phyloP scores from a whole-genome alignment of 2,329 filamentous ascomycete species.

The Aspergillus calidoustus region DNA sequence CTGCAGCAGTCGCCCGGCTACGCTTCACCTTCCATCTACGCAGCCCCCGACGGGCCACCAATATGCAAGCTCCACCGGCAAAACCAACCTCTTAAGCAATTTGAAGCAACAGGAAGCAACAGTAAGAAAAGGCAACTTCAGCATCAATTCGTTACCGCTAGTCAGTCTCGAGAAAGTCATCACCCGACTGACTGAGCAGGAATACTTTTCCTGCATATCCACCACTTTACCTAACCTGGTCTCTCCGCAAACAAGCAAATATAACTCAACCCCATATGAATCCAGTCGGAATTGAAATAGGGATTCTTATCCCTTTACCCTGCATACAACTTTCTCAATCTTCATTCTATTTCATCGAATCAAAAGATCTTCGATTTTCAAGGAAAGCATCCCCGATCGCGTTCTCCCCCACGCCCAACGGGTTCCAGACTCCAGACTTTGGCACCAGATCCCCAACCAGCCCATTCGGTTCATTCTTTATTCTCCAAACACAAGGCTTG shows the following conservation, averaged over 20 bases:
- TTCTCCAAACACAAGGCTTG: background rate
- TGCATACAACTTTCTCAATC: background rate
- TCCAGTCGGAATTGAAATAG: background rate
- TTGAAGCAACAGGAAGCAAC: background rate
- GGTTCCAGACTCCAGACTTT: background rate
- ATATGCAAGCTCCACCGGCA: background rate
- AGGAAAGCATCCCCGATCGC: background rate
- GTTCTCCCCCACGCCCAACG: background rate
- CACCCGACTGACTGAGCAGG: background rate
- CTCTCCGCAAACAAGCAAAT: background rate
- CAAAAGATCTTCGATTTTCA: background rate
- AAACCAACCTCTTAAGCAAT: background rate
- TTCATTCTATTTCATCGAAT: background rate
- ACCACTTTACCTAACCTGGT: background rate
- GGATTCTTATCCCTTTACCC: background rate
- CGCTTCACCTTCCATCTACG: slow-evolving; percentile 11
- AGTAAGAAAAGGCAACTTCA: background rate
- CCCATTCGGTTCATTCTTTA: background rate
- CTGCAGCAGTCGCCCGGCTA: background rate
- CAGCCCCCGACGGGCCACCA: background rate
- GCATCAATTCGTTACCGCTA: background rate
- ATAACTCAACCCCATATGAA: background rate
- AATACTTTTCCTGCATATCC: background rate
- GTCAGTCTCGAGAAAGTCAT: background rate
- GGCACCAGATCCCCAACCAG: background rate